phyloP scores from a whole-genome alignment of 1,139 yeast genomes.

The Hansenula sp. region DNA sequence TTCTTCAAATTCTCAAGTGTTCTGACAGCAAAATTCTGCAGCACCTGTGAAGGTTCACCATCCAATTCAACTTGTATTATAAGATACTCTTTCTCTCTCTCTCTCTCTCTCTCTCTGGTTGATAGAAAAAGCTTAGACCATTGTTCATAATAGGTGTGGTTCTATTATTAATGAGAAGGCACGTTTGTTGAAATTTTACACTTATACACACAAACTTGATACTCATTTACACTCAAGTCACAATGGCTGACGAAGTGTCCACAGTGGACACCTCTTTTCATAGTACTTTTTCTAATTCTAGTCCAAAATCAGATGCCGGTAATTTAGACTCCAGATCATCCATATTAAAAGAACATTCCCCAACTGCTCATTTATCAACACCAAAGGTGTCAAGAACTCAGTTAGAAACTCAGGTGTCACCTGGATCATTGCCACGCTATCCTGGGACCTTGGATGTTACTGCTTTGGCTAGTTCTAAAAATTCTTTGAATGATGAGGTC shows the following conservation, averaged over 20 bases:
- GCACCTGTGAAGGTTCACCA: too few relatives aligned
- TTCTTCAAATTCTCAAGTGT: too few relatives aligned
- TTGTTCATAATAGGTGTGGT: too few relatives aligned
- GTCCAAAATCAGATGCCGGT: neutral
- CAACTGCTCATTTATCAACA: constrained; percentile 5
- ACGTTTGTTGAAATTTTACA: too few relatives aligned
- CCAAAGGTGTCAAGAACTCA: constrained; percentile 15
- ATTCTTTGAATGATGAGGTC: constrained; percentile 5
- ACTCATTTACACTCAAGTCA: too few relatives aligned
- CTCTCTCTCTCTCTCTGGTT: too few relatives aligned
- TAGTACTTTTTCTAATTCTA: neutral
- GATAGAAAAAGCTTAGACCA: too few relatives aligned
- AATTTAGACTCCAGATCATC: neutral
- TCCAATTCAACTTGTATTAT: too few relatives aligned
- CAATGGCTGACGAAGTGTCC: constrained; percentile 1
- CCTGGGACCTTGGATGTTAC: constrained; percentile 60
- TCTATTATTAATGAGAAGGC: too few relatives aligned
- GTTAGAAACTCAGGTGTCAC: constrained; percentile 12
- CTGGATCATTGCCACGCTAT: constrained; percentile 46
- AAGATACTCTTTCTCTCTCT: too few relatives aligned
- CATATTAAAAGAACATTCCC: neutral
- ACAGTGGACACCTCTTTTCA: constrained; percentile 1
- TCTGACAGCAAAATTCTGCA: too few relatives aligned
- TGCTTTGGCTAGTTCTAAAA: constrained; percentile 34
- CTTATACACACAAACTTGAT: neutral